Evolutionary conservation across 441 rosid species (phyloP), one percentile per base, ranked within the genome.

Genomic region (Erodium texanum): DNA sequence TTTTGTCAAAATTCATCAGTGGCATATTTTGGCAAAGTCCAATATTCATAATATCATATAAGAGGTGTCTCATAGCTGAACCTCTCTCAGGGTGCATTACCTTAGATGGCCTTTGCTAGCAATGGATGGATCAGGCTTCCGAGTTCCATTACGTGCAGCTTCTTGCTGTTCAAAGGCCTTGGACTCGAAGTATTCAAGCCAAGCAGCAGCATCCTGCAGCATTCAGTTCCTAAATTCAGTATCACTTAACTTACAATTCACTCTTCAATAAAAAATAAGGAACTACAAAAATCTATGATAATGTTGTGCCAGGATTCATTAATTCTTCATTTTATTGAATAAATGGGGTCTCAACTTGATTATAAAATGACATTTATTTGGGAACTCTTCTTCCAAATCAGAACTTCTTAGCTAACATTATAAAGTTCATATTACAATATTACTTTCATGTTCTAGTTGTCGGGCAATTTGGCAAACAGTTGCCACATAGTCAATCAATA

Each of bases 51-150:
- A 45, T 48, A 48, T 43, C 50, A 43, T 43, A 43, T 11, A 43
- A 43, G 50, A 43, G n/a, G 50, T 11, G 50, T 43, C 50, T 43
- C 50, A 43, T 43, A 14, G 50, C 12, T 43, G 50, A 43, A 43
- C n/a, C 50, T 43, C 11, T 43, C 50, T 12, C 50, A 32, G 3
- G 50, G 14, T 11, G n/a, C 50, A 43, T 11, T 80, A 88, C 94
- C 94, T 88, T 77, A 86, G 76, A 80, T 88, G 94, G 68, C 94
- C 94, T 83, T 86, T 88, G 81, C 94, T 88, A 66, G 94, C 85
- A 75, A 88, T 88, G 64, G 94, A 88, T 76, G 94, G 87, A 75
- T 88, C 94, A 62, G 89, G 94, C 71, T 85, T 88, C 56, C 91
- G 94, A 56, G 94, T 86, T 70, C 91, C 94, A 71, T 85, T 86